Evolutionary conservation across 805 yeast genomes (phyloP), one percentile per base, ranked within the genome.

Genomic region (Wickerhamomyces bisporus): DNA sequence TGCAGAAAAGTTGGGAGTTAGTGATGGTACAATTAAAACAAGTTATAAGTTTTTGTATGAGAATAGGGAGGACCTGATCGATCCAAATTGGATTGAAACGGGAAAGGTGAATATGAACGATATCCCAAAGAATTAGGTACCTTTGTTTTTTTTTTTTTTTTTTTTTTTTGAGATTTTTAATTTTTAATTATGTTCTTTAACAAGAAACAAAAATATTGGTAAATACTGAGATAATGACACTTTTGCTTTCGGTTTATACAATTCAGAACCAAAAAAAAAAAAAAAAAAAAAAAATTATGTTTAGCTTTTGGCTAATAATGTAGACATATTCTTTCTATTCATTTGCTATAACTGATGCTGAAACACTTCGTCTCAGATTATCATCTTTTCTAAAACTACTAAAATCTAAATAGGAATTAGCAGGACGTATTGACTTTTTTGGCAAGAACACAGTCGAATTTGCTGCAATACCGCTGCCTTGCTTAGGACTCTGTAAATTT

Each of bases 21-120:
- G 95, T 53, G 98, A 93, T 58, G 97, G 98, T 49, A 93, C 98
- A 1, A 89, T 93, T 52, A 87, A 93, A 61, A 86, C 96, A 2
- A 81, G 93, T 31, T 93, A 87, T 58, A 85, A 85, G 59, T 80
- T 81, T 30, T 67, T 93, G 62, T 81, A 75, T 55, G 88, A 85
- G 44, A 86, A 83, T 43, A 76, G 75, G 50, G 79, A 77, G 24
- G 70, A 73, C 49, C 71, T 88, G 33, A 72, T 88, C n/a, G 91
- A 86, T 53, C 85, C 83, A 18, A 65, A 67, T 41, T 85, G 95
- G 95, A 57, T 81, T 29, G 78, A 75, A 42, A 64, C 72, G n/a
- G 86, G 86, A 7, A 79, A 73, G 55, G 77, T 80, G 16, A 70
- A 73, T 36, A 48, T 80, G 50, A 77, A 72, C 3, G 57, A 52